Evolutionary conservation across 2,329 filamentous ascomycete species (phyloP).

Genomic region (Aaosphaeria arxii): DNA sequence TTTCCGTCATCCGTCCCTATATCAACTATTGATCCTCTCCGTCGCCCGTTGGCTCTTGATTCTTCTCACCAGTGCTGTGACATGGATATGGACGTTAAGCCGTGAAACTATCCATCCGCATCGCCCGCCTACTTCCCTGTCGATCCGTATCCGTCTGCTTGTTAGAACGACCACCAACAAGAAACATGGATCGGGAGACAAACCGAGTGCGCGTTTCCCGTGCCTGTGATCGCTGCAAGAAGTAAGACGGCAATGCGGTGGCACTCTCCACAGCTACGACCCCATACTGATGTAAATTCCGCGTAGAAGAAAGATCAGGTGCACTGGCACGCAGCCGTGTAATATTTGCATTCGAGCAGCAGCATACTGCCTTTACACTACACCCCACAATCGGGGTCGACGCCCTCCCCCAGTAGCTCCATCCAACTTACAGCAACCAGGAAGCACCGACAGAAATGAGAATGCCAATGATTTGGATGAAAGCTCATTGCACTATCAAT

Average conservation of each 20-base stretch:
- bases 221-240: slow-evolving; percentile 51
- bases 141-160: slow-evolving; percentile 4
- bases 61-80: slow-evolving; percentile 18
- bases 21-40: slow-evolving; percentile 36
- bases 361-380: slow-evolving; percentile 48
- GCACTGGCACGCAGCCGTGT: slow-evolving; percentile 35
- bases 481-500: neutral
- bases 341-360: slow-evolving; percentile 27
- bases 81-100: slow-evolving; percentile 2
- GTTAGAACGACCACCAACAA: slow-evolving; percentile 4
- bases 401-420: slow-evolving; percentile 39
- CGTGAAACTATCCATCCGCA: slow-evolving; percentile 24
- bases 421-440: slow-evolving; percentile 13
- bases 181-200: slow-evolving; percentile 33
- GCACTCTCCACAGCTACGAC: slow-evolving; percentile 1
- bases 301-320: slow-evolving; percentile 36
- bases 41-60: slow-evolving; percentile 47
- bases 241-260: slow-evolving; percentile 25
- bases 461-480: neutral
- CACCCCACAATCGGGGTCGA: slow-evolving; percentile 49
- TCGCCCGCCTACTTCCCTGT: slow-evolving; percentile 27
- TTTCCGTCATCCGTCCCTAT: slow-evolving; percentile 38
- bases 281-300: slow-evolving; percentile 5
- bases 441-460: neutral
- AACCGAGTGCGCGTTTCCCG: slow-evolving; percentile 40